Evolutionary conservation across 495 filamentous ascomycete species (phyloP).

Genomic region (Amphirosellinia nigrospora): DNA sequence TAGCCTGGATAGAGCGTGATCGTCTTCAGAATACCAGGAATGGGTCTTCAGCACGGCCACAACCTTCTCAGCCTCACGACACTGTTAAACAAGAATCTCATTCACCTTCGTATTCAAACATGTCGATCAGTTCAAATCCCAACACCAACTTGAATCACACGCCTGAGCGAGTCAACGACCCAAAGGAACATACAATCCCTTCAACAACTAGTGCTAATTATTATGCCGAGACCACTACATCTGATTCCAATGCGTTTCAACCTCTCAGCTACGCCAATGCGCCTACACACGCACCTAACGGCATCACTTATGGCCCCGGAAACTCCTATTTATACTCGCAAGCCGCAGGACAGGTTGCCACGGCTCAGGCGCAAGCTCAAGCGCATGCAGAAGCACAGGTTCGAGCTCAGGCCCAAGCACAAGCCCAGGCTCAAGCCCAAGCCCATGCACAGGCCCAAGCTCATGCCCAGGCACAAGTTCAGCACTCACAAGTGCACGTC

Average conservation of each 20-base stretch:
- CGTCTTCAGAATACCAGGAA: conserved; percentile 38
- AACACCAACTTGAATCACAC: conserved; percentile 29
- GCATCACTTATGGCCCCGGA: conserved; percentile 33
- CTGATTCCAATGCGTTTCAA: conserved; percentile 34
- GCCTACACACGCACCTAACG: conserved; percentile 31
- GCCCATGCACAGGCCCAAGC: conserved; percentile 34
- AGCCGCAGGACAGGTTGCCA: conserved; percentile 32
- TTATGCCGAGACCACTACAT: conserved; percentile 30
- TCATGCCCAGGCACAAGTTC: conserved; percentile 36
- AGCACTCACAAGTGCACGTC: conserved; percentile 31
- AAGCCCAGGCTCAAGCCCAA: conserved; percentile 29
- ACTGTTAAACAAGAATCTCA: conserved; percentile 38
- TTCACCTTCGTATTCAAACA: conserved; percentile 35
- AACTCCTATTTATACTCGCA: conserved; percentile 37
- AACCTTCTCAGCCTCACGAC: conserved; percentile 36
- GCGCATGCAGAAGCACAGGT: conserved; percentile 26
- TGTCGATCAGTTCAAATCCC: conserved; percentile 30
- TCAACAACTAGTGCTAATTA: conserved; percentile 32
- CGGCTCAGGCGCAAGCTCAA: conserved; percentile 33
- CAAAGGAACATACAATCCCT: conserved; percentile 37
- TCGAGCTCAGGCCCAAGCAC: conserved; percentile 32
- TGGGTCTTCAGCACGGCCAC: conserved; percentile 28
- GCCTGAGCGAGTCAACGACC: conserved; percentile 30
- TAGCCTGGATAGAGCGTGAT: conserved; percentile 52
- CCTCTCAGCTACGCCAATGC: conserved; percentile 33